Base-by-base conservation (phyloP, 2,329 filamentous ascomycete species). In the Aspergillus spinulosporus region DNA sequence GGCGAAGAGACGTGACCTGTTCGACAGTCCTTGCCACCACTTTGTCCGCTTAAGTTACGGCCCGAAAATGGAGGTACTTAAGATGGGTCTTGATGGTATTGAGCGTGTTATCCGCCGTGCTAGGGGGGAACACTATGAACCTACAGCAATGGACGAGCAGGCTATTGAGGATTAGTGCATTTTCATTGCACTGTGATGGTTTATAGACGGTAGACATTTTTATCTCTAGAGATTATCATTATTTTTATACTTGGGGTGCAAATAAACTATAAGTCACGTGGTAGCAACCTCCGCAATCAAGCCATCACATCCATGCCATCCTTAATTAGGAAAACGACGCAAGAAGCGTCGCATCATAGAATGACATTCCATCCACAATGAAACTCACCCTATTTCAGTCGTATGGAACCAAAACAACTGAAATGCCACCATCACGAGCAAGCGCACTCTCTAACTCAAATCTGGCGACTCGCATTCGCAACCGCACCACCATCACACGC, bases 11-110 rank as follows among this genome's bases (percentile, higher is more conserved):
- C 83, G 93, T 71, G 93, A 97, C 74, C 76, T 97, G 64, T 97
- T 97, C 64, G 93, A 97, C 76, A 90, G 86, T 64, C 93, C 93
- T 58, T 97, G 93, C 76, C 93, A 97, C 76, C 88, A 94, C 76
- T 95, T 93, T 72, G 89, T 95, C 29, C 84, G 91, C 51, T 83
- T 95, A 66, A 91, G 88, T 54, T 96, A 94, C 69, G 91, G 91
- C 0, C 91, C 91, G 3, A 87, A 83, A 68, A 88, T 93, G 86
- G 88, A 92, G 8, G 84, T 85, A 39, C 77, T 95, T 55, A 86
- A 88, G 81, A 85, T 82, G 76, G 91, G 91, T 34, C 82, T 93
- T 59, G 89, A 96, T 71, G 90, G 88, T 40, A 93, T 96, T 66
- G 89, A 95, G 80, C 81, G 88, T 53, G 88, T 94, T 15, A 82